phyloP scores from a whole-genome alignment of 495 filamentous ascomycete species.

The Aspergillus funiculosus region DNA sequence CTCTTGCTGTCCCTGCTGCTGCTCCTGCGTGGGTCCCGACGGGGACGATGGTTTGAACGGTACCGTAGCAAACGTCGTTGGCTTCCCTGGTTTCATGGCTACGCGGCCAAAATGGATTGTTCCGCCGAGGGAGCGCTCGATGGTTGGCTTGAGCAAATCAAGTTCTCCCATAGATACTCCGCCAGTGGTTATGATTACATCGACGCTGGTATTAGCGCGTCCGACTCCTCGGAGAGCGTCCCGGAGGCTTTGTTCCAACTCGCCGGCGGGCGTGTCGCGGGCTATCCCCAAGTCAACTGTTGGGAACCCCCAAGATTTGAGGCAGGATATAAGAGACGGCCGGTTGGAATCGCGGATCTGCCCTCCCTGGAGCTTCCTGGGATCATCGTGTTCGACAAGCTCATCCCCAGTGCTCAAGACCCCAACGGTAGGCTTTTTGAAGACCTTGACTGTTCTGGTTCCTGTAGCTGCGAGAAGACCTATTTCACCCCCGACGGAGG shows the following conservation, averaged over 20 bases:
- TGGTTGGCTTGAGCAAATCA: slow-evolving; percentile 93
- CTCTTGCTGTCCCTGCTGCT: slow-evolving; percentile 46
- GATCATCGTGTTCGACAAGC: slow-evolving; percentile 70
- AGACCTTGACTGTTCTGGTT: slow-evolving; percentile 63
- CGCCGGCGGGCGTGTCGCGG: slow-evolving; percentile 62
- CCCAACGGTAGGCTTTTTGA: slow-evolving; percentile 71
- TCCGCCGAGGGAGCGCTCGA: slow-evolving; percentile 83
- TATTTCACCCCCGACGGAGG: slow-evolving; percentile 81
- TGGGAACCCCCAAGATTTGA: slow-evolving; percentile 69
- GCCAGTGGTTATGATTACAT: slow-evolving; percentile 86
- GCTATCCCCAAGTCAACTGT: slow-evolving; percentile 84
- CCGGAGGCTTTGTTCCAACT: slow-evolving; percentile 70
- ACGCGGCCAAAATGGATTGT: slow-evolving; percentile 97
- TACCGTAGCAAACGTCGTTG: slow-evolving; percentile 92
- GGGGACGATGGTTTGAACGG: slow-evolving; percentile 46
- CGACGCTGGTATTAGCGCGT: slow-evolving; percentile 41
- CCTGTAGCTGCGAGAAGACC: slow-evolving; percentile 85
- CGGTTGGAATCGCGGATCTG: slow-evolving; percentile 93
- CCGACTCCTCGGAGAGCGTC: slow-evolving; percentile 56
- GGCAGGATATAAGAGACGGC: slow-evolving; percentile 72
- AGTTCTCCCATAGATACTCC: slow-evolving; percentile 98
- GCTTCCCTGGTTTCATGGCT: slow-evolving; percentile 96
- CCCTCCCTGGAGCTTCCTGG: slow-evolving; percentile 58
- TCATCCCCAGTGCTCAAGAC: slow-evolving; percentile 95
- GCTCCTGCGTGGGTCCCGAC: slow-evolving; percentile 4